Base-by-base conservation (phyloP, 805 yeast species). In the Ogataea thermomethanolica region DNA sequence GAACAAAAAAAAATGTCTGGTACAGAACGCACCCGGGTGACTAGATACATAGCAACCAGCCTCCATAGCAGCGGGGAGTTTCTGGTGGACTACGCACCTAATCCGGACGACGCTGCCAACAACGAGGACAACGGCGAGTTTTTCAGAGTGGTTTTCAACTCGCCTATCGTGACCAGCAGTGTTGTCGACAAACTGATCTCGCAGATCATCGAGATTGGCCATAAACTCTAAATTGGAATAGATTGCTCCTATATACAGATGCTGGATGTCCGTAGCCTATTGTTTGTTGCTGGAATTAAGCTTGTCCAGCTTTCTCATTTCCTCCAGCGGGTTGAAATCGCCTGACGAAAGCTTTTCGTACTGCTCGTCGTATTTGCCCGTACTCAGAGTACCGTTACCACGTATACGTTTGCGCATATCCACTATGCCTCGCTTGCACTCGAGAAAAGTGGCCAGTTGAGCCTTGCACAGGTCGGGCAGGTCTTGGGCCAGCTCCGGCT, bases 381-480 rank as follows among this genome's bases (percentile, higher is more conserved):
- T 86, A 9, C 96, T 87, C 30, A 86, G 66, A 0, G 97, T 89
- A 0, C 95, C 99, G 57, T 91, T 91, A 4, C 98, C 98, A 56
- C 88, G 73, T 66, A 91, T 85, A 50, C 99, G 74, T 60, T 88
- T 90, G 3, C 90, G 65, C 88, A 89, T 85, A 54, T 90, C 97
- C 39, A 90, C 85, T 56, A 83, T 81, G 9, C 98, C 98, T 54
- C 83, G 77, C 50, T 84, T 85, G 67, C 99, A 91, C 44, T 90
- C 95, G 70, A 90, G 69, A 58, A 86, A 91, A 5, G 95, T 84
- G 48, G 79, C 73, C 69, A 90, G 77, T 54, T 87, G 87, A 10
- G 93, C 89, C 37, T 79, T 73, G 56, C 99, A 91, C 29, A 88
- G 73, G 57, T 86, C 95, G 1, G 99, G 99, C 20, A 91, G 65